phyloP scores from a whole-genome alignment of 108 stramenopile species.

The Cyclotella baltica region DNA sequence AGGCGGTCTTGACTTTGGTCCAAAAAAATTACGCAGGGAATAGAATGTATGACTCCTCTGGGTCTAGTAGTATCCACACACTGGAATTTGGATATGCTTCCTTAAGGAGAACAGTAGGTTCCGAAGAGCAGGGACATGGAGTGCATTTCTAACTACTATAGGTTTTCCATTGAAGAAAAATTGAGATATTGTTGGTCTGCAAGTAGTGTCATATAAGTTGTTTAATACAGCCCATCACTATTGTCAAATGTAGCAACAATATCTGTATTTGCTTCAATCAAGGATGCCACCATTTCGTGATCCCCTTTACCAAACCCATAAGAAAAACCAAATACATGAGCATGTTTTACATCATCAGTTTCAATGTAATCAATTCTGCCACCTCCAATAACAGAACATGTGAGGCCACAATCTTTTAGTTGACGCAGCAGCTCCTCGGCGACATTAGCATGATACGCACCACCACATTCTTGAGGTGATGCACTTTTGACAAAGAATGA shows the following conservation, averaged over 20 bases:
- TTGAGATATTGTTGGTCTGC: no score
- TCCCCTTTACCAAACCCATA: constrained; percentile 64
- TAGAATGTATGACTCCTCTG: no score
- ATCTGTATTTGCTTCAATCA: constrained; percentile 31
- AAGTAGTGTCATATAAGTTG: no score
- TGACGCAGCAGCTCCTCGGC: constrained; percentile 60
- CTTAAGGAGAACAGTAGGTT: no score
- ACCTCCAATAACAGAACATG: constrained; percentile 65
- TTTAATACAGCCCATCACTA: constrained; percentile 36
- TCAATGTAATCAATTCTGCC: constrained; percentile 70
- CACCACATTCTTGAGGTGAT: constrained; percentile 71
- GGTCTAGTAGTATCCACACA: no score
- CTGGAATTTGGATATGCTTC: no score
- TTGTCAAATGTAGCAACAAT: constrained; percentile 41
- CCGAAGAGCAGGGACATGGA: no score
- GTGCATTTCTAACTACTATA: no score
- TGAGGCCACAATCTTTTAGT: constrained; percentile 54
- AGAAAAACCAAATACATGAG: constrained; percentile 73
- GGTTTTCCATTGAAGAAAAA: no score
- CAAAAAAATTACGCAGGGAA: no score
- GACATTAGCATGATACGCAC: constrained; percentile 80
- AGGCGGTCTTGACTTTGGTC: no score
- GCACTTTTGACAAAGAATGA: constrained; percentile 77
- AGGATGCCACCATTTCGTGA: constrained; percentile 38
- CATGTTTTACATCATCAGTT: constrained; percentile 22